A percentile compares a stretch with the other conserved stretches of the same genome.
These are phyloP conservation scores for Scutellaria galericulata DNA, from an alignment of 257 asterid genomes.

Conservation along the genomic window DNA sequence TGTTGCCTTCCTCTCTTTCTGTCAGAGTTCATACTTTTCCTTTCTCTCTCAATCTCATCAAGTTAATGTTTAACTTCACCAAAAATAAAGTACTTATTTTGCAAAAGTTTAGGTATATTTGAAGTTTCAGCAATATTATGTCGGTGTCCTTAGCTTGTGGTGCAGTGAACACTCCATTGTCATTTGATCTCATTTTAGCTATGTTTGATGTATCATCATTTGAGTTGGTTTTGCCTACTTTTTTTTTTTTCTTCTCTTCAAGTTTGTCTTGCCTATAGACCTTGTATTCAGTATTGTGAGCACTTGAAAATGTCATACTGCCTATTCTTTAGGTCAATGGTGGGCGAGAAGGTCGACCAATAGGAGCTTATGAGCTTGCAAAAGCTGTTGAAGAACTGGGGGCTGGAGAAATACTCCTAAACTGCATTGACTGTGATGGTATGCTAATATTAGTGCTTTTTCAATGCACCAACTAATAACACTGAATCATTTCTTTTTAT, in stretches of 20 bases:
- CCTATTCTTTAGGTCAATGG: constrained; percentile 71
- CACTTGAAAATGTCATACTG: constrained; percentile 8
- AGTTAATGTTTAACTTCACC: background rate
- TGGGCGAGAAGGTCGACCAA: constrained; percentile 94
- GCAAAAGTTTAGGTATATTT: background rate
- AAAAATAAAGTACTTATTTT: background rate
- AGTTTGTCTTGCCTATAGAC: constrained; percentile 7
- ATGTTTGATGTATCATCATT: background rate
- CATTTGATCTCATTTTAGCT: background rate
- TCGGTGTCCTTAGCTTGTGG: background rate
- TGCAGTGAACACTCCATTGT: background rate
- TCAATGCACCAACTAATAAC: background rate
- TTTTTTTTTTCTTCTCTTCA: background rate
- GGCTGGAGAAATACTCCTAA: constrained; percentile 94
- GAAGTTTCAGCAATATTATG: background rate
- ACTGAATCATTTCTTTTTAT: background rate
- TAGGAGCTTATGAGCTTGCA: constrained; percentile 98
- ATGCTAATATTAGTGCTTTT: constrained; percentile 33
- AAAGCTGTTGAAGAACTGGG: constrained; percentile 97
- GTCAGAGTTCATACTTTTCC: constrained; percentile 7
- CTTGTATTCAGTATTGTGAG: background rate
- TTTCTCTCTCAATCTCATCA: background rate
- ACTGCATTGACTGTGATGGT: constrained; percentile 98
- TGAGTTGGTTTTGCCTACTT: background rate
- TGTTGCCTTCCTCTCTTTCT: background rate